Conservation (phyloP, 768 basidiomycete genomes). For the Naematelia aurantialba region DNA sequence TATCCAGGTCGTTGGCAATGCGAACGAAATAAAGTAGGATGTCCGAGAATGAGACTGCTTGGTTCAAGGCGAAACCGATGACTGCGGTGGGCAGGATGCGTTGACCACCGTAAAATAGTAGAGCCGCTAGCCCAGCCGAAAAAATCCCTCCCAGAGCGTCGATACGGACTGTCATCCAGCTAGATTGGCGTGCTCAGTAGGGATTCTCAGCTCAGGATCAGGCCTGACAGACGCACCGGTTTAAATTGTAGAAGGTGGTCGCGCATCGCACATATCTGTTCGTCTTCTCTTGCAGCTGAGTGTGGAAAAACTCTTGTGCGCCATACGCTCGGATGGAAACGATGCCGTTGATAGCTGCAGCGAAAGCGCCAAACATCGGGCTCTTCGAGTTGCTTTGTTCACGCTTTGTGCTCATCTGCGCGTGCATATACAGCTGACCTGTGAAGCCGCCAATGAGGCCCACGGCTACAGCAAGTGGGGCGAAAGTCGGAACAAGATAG, state of each 20-base stretch:
- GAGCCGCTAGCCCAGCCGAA: constrained; percentile 58
- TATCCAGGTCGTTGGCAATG: constrained; percentile 48
- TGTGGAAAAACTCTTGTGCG: constrained; percentile 53
- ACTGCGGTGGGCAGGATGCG: constrained; percentile 44
- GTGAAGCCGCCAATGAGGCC: constrained; percentile 54
- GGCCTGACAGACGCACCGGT: constrained; percentile 36
- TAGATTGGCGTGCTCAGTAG: not conserved
- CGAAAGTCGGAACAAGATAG: constrained; percentile 41
- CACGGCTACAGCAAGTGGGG: constrained; percentile 33
- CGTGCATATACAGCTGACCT: constrained; percentile 58
- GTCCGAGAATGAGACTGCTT: constrained; percentile 46
- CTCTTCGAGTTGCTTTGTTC: constrained; percentile 58
- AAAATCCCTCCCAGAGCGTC: constrained; percentile 63
- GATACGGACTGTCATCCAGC: constrained; percentile 53
- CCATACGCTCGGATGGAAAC: constrained; percentile 65
- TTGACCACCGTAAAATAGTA: constrained; percentile 55
- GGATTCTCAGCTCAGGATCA: not conserved
- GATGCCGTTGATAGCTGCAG: constrained; percentile 60
- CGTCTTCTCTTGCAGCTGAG: constrained; percentile 28
- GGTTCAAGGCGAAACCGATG: constrained; percentile 45
- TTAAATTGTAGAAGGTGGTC: constrained; percentile 49
- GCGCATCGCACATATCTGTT: not conserved
- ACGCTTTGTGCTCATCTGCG: constrained; percentile 60
- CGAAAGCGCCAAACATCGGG: constrained; percentile 58
- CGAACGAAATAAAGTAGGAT: constrained; percentile 39